A percentile compares a stretch with the other conserved stretches of the same genome.
Conservation (phyloP, 768 basidiomycete species). For the Tylopilus sp. region DNA sequence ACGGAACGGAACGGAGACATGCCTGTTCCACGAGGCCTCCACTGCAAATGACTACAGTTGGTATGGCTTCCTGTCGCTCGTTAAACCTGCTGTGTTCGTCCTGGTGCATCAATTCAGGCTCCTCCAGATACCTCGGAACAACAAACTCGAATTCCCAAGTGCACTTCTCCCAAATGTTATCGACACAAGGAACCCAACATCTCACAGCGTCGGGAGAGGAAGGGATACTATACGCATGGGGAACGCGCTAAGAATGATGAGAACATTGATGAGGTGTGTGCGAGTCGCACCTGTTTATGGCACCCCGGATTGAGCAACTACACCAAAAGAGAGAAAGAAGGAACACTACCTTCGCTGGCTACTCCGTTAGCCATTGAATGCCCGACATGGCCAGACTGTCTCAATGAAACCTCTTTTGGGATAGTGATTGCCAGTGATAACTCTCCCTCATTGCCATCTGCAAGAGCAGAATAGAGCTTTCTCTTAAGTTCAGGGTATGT, state of each 20-base stretch:
- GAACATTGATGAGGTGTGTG: conserved; percentile 4
- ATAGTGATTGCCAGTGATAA: conserved; percentile 88
- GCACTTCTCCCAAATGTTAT: conserved; percentile 92
- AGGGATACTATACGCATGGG: conserved; percentile 88
- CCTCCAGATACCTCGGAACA: conserved; percentile 80
- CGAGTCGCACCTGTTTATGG: conserved; percentile 56
- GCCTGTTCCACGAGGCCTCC: conserved; percentile 96
- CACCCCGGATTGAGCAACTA: conserved; percentile 3
- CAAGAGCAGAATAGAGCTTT: conserved; percentile 83
- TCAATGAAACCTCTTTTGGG: conserved; percentile 66
- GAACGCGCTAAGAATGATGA: conserved; percentile 63
- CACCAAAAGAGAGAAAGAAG: background rate
- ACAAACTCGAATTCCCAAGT: conserved; percentile 99
- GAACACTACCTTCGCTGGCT: conserved; percentile 53
- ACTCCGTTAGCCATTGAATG: conserved; percentile 37
- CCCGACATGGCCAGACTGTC: conserved; percentile 49
- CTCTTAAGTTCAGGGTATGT: conserved; percentile 92
- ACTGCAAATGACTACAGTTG: conserved; percentile 88
- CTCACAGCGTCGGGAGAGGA: conserved; percentile 89
- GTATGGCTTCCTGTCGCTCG: conserved; percentile 57
- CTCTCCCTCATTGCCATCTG: conserved; percentile 94
- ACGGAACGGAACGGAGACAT: conserved; percentile 21
- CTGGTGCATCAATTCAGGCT: conserved; percentile 34
- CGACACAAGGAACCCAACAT: conserved; percentile 98
- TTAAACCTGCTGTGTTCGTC: conserved; percentile 41